Conservation (phyloP, 2,329 filamentous ascomycete species). For the Aspergillus tamarii region DNA sequence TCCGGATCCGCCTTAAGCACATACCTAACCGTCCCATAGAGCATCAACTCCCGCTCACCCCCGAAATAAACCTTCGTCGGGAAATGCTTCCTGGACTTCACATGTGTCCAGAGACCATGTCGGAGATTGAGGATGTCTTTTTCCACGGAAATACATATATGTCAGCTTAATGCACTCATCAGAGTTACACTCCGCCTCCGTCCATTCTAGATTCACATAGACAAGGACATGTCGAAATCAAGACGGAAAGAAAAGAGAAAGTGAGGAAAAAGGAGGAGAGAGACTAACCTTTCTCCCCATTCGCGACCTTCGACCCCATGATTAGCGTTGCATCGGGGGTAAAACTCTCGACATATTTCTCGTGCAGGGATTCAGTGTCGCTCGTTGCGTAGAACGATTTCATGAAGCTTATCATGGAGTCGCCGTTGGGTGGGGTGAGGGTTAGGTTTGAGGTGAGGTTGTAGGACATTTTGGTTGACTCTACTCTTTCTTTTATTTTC, state of each 20-base stretch:
- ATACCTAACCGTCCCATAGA: constrained; percentile 41
- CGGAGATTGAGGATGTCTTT: constrained; percentile 40
- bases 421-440: constrained; percentile 29
- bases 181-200: too few relatives aligned
- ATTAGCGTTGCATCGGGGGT: constrained; percentile 41
- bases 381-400: constrained; percentile 41
- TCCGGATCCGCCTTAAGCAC: constrained; percentile 33
- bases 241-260: too few relatives aligned
- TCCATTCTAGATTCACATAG: too few relatives aligned
- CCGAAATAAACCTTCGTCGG: constrained; percentile 37
- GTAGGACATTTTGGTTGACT: constrained; percentile 29
- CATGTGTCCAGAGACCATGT: constrained; percentile 41
- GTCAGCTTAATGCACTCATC: too few relatives aligned
- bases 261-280: neutral
- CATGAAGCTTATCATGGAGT: constrained; percentile 36
- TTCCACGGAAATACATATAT: too few relatives aligned
- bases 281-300: constrained; percentile 34
- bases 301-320: constrained; percentile 41
- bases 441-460: constrained; percentile 30
- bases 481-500: too few relatives aligned
- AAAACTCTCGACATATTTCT: constrained; percentile 39
- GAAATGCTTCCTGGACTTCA: constrained; percentile 36
- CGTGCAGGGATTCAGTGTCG: constrained; percentile 39
- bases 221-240: too few relatives aligned
- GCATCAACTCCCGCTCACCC: constrained; percentile 39